A percentile compares a stretch with the other conserved stretches of the same genome.
phyloP scores from a whole-genome alignment of 1,284 basidiomycete genomes.

The Agroathelia rolfsii region DNA sequence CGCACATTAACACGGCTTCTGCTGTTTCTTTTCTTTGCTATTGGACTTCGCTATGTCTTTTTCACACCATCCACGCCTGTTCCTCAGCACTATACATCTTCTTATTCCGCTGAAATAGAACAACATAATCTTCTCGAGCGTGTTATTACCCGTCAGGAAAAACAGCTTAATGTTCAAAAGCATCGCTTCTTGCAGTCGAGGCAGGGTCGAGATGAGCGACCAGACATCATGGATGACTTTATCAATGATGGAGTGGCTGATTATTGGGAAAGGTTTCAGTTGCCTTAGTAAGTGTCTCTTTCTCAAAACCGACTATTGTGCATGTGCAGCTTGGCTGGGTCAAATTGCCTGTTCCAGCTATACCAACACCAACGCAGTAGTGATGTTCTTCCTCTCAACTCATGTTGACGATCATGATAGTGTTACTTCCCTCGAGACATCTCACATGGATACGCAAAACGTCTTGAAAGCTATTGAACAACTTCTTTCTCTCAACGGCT shows the following conservation, averaged over 20 bases:
- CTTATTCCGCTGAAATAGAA: constrained; percentile 47
- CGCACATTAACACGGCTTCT: no score
- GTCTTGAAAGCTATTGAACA: constrained; percentile 84
- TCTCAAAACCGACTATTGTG: no score
- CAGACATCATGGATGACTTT: constrained; percentile 70
- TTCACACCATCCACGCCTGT: constrained; percentile 32
- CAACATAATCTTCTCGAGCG: constrained; percentile 79
- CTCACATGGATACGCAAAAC: constrained; percentile 80
- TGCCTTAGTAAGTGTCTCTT: constrained; percentile 61
- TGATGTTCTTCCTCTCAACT: constrained; percentile 6
- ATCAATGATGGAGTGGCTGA: constrained; percentile 72
- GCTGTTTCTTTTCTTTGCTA: no score
- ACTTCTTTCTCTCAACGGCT: constrained; percentile 87
- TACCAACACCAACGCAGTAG: no score
- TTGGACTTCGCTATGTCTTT: constrained; percentile 33
- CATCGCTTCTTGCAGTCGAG: constrained; percentile 81
- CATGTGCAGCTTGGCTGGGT: no score
- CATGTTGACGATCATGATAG: constrained; percentile 35
- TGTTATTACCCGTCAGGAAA: constrained; percentile 79
- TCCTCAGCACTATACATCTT: constrained; percentile 18
- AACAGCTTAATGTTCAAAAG: constrained; percentile 76
- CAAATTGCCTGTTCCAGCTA: no score
- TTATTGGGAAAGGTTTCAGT: constrained; percentile 86
- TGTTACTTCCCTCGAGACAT: constrained; percentile 72
- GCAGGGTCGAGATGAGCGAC: constrained; percentile 73